phyloP scores from a whole-genome alignment of 1,284 basidiomycete species.

The Trichosporon coremiiforme region DNA sequence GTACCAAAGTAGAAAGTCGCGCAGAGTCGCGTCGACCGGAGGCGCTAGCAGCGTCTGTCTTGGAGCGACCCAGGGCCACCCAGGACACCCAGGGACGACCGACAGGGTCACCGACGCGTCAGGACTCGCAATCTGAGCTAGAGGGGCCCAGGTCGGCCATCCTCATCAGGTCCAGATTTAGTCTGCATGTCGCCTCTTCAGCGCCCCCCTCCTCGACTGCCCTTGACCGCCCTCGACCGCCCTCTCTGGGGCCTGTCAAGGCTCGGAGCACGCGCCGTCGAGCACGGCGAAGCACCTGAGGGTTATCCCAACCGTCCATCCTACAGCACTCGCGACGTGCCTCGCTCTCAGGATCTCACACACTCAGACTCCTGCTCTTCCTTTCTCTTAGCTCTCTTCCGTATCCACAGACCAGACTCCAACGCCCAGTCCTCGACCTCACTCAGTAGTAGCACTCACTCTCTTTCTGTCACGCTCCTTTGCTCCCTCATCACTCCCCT shows the following conservation, averaged over 20 bases:
- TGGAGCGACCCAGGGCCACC: neutral
- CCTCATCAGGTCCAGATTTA: neutral
- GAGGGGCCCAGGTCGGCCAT: conserved; percentile 3
- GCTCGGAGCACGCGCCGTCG: neutral
- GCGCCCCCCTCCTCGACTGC: neutral
- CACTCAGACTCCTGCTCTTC: neutral
- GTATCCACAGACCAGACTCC: neutral
- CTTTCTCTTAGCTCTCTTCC: neutral
- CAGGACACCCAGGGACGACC: neutral
- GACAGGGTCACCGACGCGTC: conserved; percentile 4
- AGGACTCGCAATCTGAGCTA: conserved; percentile 7
- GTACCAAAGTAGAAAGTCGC: conserved; percentile 11
- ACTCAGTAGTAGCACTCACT: no score
- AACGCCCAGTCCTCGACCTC: conserved; percentile 4
- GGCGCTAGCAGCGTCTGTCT: neutral
- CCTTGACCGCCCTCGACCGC: neutral
- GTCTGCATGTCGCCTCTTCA: neutral
- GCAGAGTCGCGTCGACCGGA: neutral
- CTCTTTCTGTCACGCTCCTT: neutral
- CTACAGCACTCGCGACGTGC: conserved; percentile 9
- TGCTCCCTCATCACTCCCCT: conserved; percentile 19
- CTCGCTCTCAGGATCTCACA: conserved; percentile 18
- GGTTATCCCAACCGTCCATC: neutral
- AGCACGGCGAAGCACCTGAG: neutral
- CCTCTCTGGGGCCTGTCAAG: neutral